A percentile compares a stretch with the other conserved stretches of the same genome.
These are phyloP conservation scores for Trichoderma hamatum DNA, from an alignment of 2,329 filamentous ascomycete species.

Conservation along the genomic window DNA sequence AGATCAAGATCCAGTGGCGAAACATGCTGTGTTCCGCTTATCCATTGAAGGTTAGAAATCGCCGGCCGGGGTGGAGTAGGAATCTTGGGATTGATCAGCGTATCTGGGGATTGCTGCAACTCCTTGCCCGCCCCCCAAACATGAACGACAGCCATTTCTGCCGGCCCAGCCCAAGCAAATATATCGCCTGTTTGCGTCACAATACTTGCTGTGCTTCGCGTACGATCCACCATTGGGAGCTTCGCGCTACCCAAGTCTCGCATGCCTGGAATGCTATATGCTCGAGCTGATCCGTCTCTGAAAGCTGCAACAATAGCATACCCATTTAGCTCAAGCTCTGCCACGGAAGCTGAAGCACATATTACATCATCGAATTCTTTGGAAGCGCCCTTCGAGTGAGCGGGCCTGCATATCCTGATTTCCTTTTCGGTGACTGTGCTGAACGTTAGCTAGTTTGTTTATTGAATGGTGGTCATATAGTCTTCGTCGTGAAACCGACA, in stretches of 20 bases:
- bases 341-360: slow-evolving; percentile 79
- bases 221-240: slow-evolving; percentile 72
- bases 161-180: slow-evolving; percentile 85
- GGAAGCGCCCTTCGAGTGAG: slow-evolving; percentile 83
- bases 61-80: slow-evolving; percentile 79
- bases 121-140: slow-evolving; percentile 77
- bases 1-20: slow-evolving; percentile 86
- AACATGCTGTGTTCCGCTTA: slow-evolving; percentile 90
- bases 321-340: slow-evolving; percentile 73
- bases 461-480: not conserved
- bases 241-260: slow-evolving; percentile 76
- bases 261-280: slow-evolving; percentile 83
- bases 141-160: slow-evolving; percentile 80
- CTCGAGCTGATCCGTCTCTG: slow-evolving; percentile 76
- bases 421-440: slow-evolving; percentile 65
- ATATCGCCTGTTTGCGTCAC: slow-evolving; percentile 81
- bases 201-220: slow-evolving; percentile 68
- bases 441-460: slow-evolving; percentile 34
- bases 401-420: slow-evolving; percentile 85
- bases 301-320: slow-evolving; percentile 83
- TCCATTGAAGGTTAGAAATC: slow-evolving; percentile 95
- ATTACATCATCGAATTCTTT: slow-evolving; percentile 83
- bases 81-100: slow-evolving; percentile 76
- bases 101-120: slow-evolving; percentile 67
- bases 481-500: not conserved